Percentiles rank a stretch among this genome's conserved stretches.
Evolutionary conservation across 768 basidiomycete species (phyloP).

Genomic region (Tricholoma saponaceum): DNA sequence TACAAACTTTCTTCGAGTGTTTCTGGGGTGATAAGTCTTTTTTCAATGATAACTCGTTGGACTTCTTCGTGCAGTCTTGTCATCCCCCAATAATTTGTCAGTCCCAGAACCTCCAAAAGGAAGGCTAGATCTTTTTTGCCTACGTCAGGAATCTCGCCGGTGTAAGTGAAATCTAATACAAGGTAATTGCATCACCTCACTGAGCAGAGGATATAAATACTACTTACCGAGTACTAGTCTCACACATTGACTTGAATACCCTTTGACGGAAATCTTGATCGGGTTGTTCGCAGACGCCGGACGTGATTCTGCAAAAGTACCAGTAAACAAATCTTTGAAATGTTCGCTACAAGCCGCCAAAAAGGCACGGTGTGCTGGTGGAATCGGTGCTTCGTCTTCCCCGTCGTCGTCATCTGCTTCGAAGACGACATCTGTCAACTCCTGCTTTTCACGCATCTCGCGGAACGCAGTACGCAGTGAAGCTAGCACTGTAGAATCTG

Average conservation of each 20-base stretch:
- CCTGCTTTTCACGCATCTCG: slow-evolving; percentile 25
- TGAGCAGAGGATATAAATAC: not conserved
- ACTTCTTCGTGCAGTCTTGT: slow-evolving; percentile 19
- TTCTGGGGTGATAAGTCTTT: not conserved
- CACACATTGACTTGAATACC: slow-evolving; percentile 19
- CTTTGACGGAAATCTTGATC: slow-evolving; percentile 4
- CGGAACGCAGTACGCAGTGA: slow-evolving; percentile 21
- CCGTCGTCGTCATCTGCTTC: slow-evolving; percentile 16
- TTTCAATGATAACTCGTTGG: slow-evolving; percentile 22
- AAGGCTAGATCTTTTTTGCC: slow-evolving; percentile 8
- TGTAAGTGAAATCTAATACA: slow-evolving; percentile 29
- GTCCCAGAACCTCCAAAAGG: slow-evolving; percentile 23
- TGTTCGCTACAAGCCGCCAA: slow-evolving; percentile 30
- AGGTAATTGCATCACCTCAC: not conserved
- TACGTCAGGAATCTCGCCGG: slow-evolving; percentile 10
- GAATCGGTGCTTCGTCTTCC: slow-evolving; percentile 6
- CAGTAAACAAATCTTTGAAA: slow-evolving; percentile 27
- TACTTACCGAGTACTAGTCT: slow-evolving; percentile 25
- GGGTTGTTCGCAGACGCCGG: slow-evolving; percentile 9
- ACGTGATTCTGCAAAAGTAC: slow-evolving; percentile 18
- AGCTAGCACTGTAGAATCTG: slow-evolving; percentile 17
- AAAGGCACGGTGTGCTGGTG: slow-evolving; percentile 37
- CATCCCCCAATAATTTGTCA: slow-evolving; percentile 25
- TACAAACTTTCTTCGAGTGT: not conserved
- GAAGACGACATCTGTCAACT: slow-evolving; percentile 37